Base-by-base conservation (phyloP, 2,329 filamentous ascomycete species). In the Diaporthe velutina region DNA sequence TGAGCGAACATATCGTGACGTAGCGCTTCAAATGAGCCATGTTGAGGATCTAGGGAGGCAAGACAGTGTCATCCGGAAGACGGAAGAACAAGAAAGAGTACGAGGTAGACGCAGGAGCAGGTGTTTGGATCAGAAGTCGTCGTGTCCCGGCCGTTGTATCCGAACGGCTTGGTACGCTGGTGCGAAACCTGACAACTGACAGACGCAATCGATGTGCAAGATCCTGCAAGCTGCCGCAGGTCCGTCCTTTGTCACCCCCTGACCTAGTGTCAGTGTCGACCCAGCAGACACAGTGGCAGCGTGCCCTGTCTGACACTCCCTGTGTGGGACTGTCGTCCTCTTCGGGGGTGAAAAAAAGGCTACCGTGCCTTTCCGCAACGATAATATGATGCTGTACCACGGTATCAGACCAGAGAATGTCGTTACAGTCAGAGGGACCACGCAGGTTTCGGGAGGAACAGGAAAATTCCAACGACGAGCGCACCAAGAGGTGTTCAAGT, bases 111-210 rank as follows among this genome's bases (percentile, higher is more conserved):
- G 17, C 35, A 28, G 35, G 19, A 42, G 57, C 25, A 45, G 57
- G 25, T 25, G 15, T 42, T 42, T 72, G 67, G 25, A 33, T 28
- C 38, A 58, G 52, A 42, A 42, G 33, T 60, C 19, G 25, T 45
- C 40, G 40, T 54, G 57, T 42, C 35, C 61, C 35, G 50, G 57
- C 52, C 71, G 60, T 42, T 66, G 52, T 54, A 58, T 57, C 66
- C 57, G 50, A 42, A 45, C 52, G 74, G 71, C 22, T 68, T 54
- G 58, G 57, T 67, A 52, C 40, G 58, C 48, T 61, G 45, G 19
- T 38, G 71, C 66, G 74, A 67, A 54, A 70, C 55, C 57, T 75
- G 74, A 75, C 74, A 75, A 73, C 67, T 71, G 71, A 68, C 57
- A 67, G 66, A 42, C 55, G 40, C 66, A 58, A 25, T 71, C 38